Base-by-base conservation (phyloP, 805 yeast genomes). In the Yarrowia sp. region DNA sequence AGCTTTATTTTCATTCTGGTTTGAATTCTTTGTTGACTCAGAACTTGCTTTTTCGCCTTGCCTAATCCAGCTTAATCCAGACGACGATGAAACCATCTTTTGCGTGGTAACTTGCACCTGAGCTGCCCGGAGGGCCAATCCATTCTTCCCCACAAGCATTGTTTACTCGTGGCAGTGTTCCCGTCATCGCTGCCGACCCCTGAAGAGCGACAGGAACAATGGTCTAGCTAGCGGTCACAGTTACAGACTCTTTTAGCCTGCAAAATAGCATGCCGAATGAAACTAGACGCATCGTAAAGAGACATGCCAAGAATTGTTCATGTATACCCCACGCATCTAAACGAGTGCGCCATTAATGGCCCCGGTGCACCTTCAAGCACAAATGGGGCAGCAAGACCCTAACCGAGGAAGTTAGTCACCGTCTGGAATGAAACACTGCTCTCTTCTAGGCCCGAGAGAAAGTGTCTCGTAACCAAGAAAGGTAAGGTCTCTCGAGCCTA, bases 391-490 rank as follows among this genome's bases (percentile, higher is more conserved):
- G 58, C 58, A 38, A 15, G 42, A 38, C 43, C 43, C 58, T 16
- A 52, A 38, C 58, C 43, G 32, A 38, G 58, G 58, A 38, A 53
- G 45, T 53, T 55, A 55, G 61, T 40, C 61, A 55, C 61, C 2
- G 14, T 22, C 46, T 40, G 46, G 61, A 55, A 55, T 55, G 61
- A 55, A 55, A 55, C 61, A 55, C 46, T 40, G 61, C 61, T 55
- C 61, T 55, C 46, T 55, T 50, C 35, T 55, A 22, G 61, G 46
- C n/a, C 45, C 46, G 61, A 40, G 46, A 55, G 45, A 55, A 26
- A 55, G 61, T 55, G 36, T 55, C 61, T 55, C 61, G 61, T 55
- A 55, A 55, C 61, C 61, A 55, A 55, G 61, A 55, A 40, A 55
- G 61, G 61, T 40, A 55, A 55, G 61, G 36, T 40, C 45, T 8